These are phyloP conservation scores for Syncephalastrum racemosum DNA, from an alignment of 371 early-diverging fungal genomes.

Conservation along the genomic window DNA sequence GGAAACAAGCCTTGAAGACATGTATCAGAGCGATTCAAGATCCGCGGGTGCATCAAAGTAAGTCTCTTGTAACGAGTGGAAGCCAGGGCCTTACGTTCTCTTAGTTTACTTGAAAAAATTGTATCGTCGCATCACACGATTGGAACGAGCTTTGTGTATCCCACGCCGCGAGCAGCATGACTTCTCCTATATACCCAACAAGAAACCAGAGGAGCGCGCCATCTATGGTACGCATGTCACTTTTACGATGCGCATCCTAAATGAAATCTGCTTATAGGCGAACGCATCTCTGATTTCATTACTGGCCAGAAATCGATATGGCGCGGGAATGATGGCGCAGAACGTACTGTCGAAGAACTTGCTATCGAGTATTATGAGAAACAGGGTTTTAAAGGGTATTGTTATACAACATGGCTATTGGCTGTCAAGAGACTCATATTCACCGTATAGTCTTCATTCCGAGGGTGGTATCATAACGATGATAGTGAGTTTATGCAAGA, in stretches of 20 bases:
- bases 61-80: background rate
- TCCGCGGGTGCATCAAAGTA: slow-evolving; percentile 53
- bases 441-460: slow-evolving; percentile 50
- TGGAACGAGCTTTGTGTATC: slow-evolving; percentile 52
- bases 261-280: slow-evolving; percentile 18
- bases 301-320: slow-evolving; percentile 43
- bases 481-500: slow-evolving; percentile 26
- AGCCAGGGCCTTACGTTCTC: background rate
- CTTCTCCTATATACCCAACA: slow-evolving; percentile 49
- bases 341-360: slow-evolving; percentile 59
- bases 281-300: slow-evolving; percentile 30
- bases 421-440: background rate
- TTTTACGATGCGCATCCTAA: background rate
- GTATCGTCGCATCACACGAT: slow-evolving; percentile 41
- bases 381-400: slow-evolving; percentile 56
- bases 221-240: slow-evolving; percentile 30
- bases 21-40: slow-evolving; percentile 60
- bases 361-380: slow-evolving; percentile 60
- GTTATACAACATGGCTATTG: background rate
- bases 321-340: slow-evolving; percentile 53
- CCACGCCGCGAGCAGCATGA: slow-evolving; percentile 58
- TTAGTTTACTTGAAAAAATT: slow-evolving; percentile 36
- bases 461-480: slow-evolving; percentile 65
- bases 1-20: slow-evolving; percentile 48
- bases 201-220: slow-evolving; percentile 42